A percentile compares a stretch with the other conserved stretches of the same genome.
Conservation (phyloP, 257 asterid species). For the Solanum paucissectum region DNA sequence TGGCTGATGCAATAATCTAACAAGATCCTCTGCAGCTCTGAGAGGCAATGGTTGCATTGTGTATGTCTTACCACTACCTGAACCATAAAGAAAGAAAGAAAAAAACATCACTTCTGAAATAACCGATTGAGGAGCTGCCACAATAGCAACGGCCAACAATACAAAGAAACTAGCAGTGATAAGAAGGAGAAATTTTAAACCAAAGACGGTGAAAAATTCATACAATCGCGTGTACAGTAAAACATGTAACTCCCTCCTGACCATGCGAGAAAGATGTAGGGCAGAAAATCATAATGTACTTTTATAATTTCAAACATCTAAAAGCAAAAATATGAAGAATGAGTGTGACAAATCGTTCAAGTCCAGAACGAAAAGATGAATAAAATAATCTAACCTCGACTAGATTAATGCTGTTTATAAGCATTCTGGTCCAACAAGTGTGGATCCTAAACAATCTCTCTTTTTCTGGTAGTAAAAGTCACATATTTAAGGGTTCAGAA, state of each 20-base stretch:
- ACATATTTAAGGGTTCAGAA: background rate
- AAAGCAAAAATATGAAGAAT: background rate
- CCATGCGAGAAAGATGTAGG: background rate
- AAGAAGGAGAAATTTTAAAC: background rate
- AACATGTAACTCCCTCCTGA: background rate
- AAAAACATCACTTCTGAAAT: background rate
- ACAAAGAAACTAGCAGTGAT: background rate
- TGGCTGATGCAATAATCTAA: constrained; percentile 86
- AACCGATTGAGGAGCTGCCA: background rate
- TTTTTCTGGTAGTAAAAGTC: background rate
- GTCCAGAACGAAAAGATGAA: background rate
- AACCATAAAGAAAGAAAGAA: background rate
- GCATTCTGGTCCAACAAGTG: background rate
- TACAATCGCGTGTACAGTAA: background rate
- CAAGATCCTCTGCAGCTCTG: constrained; percentile 93
- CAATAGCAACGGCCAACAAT: background rate
- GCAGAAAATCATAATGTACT: background rate
- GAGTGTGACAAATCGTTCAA: background rate
- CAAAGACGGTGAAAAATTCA: background rate
- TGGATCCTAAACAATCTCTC: background rate
- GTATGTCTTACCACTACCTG: constrained; percentile 98
- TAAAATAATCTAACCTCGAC: background rate
- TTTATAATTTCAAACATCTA: background rate
- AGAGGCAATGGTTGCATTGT: constrained; percentile 99
- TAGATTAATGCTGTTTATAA: background rate